These are phyloP conservation scores for Acacia concinna DNA, from an alignment of 331 rosid genomes.

Conservation along the genomic window DNA sequence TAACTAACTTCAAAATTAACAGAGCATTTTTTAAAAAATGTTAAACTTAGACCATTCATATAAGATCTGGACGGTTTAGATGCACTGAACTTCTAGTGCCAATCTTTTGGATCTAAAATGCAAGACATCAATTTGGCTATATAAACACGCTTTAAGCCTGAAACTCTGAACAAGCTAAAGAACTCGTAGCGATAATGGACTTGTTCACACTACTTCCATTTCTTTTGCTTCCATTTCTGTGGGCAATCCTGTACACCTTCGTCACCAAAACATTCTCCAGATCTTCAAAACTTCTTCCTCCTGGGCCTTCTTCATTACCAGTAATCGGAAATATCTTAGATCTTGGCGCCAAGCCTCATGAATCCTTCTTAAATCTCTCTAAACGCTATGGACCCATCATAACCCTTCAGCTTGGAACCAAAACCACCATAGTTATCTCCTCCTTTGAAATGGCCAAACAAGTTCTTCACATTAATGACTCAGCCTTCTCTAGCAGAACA, in stretches of 20 bases:
- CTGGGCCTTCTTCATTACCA: conserved; percentile 32
- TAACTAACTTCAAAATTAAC: no score
- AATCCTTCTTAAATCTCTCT: conserved; percentile 19
- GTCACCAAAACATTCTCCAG: neutral
- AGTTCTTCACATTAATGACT: neutral
- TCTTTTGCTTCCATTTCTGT: neutral
- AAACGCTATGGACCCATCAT: conserved; percentile 32
- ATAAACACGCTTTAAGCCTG: no score
- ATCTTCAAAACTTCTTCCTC: neutral
- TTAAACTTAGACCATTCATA: no score
- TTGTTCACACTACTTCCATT: neutral
- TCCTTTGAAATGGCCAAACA: neutral
- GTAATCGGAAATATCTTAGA: conserved; percentile 31
- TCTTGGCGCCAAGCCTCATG: conserved; percentile 25
- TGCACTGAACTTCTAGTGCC: no score
- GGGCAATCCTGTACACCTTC: neutral
- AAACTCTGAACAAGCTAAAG: no score
- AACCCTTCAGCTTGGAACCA: conserved; percentile 28
- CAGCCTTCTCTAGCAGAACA: neutral
- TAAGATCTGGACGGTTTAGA: no score
- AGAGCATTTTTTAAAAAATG: no score
- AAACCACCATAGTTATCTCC: neutral
- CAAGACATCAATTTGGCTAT: neutral
- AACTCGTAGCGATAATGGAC: neutral
- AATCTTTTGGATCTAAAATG: no score